These are phyloP conservation scores for Sporothrix sp. DNA, from an alignment of 2,329 filamentous ascomycete species.

Conservation along the genomic window DNA sequence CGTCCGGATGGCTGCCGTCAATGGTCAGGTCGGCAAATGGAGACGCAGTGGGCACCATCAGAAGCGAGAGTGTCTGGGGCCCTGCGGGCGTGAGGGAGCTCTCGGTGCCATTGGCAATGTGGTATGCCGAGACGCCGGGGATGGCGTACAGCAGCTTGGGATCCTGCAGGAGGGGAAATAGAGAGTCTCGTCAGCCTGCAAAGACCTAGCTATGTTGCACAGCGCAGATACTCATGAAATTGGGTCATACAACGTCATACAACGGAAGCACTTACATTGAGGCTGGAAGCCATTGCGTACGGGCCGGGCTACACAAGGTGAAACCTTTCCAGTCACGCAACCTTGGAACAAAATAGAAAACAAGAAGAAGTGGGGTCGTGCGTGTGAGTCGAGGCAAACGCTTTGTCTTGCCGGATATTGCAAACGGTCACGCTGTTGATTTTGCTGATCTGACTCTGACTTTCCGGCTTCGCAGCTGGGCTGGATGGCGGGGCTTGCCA, in stretches of 20 bases:
- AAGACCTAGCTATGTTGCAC: background rate
- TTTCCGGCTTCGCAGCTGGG: no score
- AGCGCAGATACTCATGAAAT: background rate
- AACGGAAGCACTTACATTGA: slow-evolving; percentile 28
- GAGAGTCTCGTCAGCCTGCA: background rate
- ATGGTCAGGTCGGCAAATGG: slow-evolving; percentile 49
- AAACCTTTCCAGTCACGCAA: background rate
- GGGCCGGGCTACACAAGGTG: background rate
- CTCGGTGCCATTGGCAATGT: slow-evolving; percentile 82
- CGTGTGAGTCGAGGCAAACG: no score
- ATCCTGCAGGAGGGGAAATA: slow-evolving; percentile 31
- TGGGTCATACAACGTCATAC: no score
- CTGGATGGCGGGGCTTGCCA: no score
- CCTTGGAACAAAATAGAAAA: background rate
- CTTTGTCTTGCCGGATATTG: no score
- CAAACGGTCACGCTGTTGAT: no score
- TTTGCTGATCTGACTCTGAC: no score
- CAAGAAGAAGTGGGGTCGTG: no score
- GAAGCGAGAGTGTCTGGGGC: slow-evolving; percentile 79
- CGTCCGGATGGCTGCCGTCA: slow-evolving; percentile 28
- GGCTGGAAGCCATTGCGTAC: slow-evolving; percentile 33
- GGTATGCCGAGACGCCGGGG: slow-evolving; percentile 81
- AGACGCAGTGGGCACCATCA: slow-evolving; percentile 91
- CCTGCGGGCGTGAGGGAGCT: slow-evolving; percentile 72
- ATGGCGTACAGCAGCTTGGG: slow-evolving; percentile 62